These are phyloP conservation scores for Cladosporium sp. DNA, from an alignment of 2,329 filamentous ascomycete genomes.

Conservation along the genomic window DNA sequence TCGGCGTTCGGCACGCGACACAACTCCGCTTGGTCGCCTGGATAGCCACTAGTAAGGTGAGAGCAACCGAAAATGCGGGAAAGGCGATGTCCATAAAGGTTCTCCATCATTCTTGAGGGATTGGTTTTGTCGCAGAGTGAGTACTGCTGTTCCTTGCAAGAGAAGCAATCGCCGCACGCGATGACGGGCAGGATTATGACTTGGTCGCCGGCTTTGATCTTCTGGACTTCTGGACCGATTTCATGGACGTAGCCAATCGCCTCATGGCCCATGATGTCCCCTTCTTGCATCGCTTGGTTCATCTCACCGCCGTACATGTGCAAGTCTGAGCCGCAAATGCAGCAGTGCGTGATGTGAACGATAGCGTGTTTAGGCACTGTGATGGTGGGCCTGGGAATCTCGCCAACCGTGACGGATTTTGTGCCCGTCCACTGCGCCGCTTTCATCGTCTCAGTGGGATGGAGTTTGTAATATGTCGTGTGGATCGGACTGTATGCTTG, in stretches of 20 bases:
- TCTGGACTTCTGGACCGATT: slow-evolving; percentile 33
- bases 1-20: slow-evolving; percentile 45
- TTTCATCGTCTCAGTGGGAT: no score
- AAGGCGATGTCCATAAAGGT: slow-evolving; percentile 69
- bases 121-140: slow-evolving; percentile 74
- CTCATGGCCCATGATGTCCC: slow-evolving; percentile 33
- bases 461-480: no score
- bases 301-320: slow-evolving; percentile 30
- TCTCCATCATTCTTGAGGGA: slow-evolving; percentile 58
- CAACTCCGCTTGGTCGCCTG: slow-evolving; percentile 33
- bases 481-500: no score
- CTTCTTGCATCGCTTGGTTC: slow-evolving; percentile 25
- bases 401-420: no score
- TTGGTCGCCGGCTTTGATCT: slow-evolving; percentile 39
- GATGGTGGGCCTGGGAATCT: slow-evolving; percentile 19
- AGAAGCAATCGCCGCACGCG: slow-evolving; percentile 60
- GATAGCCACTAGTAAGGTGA: slow-evolving; percentile 29
- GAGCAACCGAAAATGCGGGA: slow-evolving; percentile 50
- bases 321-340: slow-evolving; percentile 31
- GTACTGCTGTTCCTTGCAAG: slow-evolving; percentile 67
- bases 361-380: slow-evolving; percentile 31
- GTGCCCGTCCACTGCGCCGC: no score
- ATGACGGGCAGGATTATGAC: slow-evolving; percentile 82
- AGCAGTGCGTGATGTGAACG: slow-evolving; percentile 29
- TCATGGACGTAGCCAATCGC: slow-evolving; percentile 42